Base-by-base conservation (phyloP, 2,329 filamentous ascomycete genomes). In the Amesomyces nigricolor region DNA sequence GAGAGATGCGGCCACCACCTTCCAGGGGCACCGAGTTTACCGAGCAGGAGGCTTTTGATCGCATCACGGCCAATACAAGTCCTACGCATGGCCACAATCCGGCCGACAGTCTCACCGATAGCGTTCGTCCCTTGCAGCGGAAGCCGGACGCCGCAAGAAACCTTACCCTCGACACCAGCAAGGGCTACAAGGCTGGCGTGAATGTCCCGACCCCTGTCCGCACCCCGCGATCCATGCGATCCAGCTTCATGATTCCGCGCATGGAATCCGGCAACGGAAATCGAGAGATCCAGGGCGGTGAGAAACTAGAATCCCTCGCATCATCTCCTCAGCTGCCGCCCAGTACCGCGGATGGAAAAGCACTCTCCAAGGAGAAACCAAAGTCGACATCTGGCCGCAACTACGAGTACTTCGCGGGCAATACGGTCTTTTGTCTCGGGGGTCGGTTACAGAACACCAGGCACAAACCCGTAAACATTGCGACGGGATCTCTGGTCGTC, bases 361-460 rank as follows among this genome's bases (percentile, higher is more conserved):
- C 59, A 42, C 46, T 60, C 22, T 56, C 63, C 61, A 49, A 44
- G 22, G 48, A 60, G 1, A 58, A 58, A 35, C 55, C 65, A 43
- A 71, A 67, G 47, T 62, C 73, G 26, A 73, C 73, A 45, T 67
- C 81, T 53, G 85, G 88, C 50, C 86, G 80, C 62, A 96, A 96
- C 64, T 88, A 92, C 71, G 83, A 97, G 68, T 96, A 96, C 70
- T 97, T 96, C 66, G 82, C 89, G 44, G 94, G 94, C 45, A 99
- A 97, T 67, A 96, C 90, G 0, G 77, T 91, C 22, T 99, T 99
- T 68, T 96, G 85, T 69, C 78, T 89, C 57, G 87, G 89, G 35
- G 94, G 94, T 7, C 82, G 94, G 57, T 78, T 94, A 58, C 89
- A 96, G 67, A 96, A 97, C 70, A 87, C 94, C 37, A 83, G 84